Evolutionary conservation across 768 basidiomycete species (phyloP).

Genomic region (Tylopilus vinaceipallidus): DNA sequence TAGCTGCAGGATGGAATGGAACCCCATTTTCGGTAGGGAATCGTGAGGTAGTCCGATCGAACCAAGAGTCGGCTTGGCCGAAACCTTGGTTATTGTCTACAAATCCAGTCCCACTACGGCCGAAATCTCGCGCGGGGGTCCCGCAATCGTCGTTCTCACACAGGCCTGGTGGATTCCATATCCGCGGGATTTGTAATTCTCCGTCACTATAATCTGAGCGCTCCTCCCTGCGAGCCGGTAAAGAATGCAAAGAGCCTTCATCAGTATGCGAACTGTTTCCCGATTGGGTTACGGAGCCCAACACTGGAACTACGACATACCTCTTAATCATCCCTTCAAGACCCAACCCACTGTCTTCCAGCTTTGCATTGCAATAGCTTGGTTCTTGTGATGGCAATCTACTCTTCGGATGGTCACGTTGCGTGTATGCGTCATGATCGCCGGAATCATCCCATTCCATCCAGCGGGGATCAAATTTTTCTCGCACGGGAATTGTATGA

Average conservation of each 20-base stretch:
- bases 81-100: constrained; percentile 16
- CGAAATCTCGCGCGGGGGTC: constrained; percentile 30
- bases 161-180: constrained; percentile 61
- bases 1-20: constrained; percentile 30
- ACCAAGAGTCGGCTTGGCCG: constrained; percentile 15
- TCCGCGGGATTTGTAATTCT: constrained; percentile 62
- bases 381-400: no score
- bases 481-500: no score
- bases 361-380: no score
- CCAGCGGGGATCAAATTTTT: no score
- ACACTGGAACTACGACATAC: no score
- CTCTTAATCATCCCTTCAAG: no score
- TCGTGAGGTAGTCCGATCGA: constrained; percentile 23
- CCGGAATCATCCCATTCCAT: no score
- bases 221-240: constrained; percentile 15
- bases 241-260: neutral
- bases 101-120: constrained; percentile 22
- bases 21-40: constrained; percentile 14
- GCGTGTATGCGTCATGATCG: no score
- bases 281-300: no score
- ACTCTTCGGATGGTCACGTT: no score
- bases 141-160: constrained; percentile 27
- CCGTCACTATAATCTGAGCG: constrained; percentile 37
- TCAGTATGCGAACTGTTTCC: constrained; percentile 16
- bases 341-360: no score